Conservation (phyloP, 805 yeast genomes). For the Millerago galiae region DNA sequence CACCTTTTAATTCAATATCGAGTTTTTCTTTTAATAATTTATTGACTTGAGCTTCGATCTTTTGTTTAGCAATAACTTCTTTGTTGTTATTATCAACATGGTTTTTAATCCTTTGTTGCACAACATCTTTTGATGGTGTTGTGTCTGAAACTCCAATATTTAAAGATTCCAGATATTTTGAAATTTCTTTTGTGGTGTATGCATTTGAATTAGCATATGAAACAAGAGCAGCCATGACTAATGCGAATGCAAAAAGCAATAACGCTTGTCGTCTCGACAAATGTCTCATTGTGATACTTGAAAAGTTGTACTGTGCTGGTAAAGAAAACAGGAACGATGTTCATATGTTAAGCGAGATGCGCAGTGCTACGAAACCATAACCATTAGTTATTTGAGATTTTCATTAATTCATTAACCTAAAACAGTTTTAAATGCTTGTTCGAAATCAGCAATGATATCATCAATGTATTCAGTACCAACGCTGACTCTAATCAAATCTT, state of each 20-base stretch:
- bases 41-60: slow-evolving; percentile 1
- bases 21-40: neutral
- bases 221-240: too few relatives aligned
- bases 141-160: neutral
- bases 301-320: too few relatives aligned
- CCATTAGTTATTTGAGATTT: neutral
- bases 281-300: too few relatives aligned
- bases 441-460: slow-evolving; percentile 84
- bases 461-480: slow-evolving; percentile 90
- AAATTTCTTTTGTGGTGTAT: neutral
- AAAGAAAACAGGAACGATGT: too few relatives aligned
- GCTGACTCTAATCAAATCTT: slow-evolving; percentile 81
- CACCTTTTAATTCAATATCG: neutral
- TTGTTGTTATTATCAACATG: slow-evolving; percentile 2
- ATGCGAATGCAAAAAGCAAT: too few relatives aligned
- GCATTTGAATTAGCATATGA: too few relatives aligned
- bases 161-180: neutral
- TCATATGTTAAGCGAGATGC: too few relatives aligned
- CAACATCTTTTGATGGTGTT: neutral
- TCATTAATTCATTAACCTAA: slow-evolving; percentile 24
- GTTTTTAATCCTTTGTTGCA: too few relatives aligned
- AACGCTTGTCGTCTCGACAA: too few relatives aligned
- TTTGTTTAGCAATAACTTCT: slow-evolving; percentile 5
- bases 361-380: too few relatives aligned
- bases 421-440: slow-evolving; percentile 71